Base-by-base conservation (phyloP, 495 filamentous ascomycete genomes). In the Amphirosellinia nigrospora region DNA sequence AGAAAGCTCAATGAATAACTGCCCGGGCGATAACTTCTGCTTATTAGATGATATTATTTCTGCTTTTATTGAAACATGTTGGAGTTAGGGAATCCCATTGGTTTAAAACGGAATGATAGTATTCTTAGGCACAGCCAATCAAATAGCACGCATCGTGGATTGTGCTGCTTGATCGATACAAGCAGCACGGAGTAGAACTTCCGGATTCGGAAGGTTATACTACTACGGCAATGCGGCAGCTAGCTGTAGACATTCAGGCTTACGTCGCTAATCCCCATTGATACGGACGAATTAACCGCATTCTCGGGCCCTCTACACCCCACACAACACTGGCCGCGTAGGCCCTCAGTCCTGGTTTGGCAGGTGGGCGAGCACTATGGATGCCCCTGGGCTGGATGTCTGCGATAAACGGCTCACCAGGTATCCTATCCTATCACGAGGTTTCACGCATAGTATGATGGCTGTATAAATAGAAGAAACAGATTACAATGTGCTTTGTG, bases 191-290 rank as follows among this genome's bases (percentile, higher is more conserved):
- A 61, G 32, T 43, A 41, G 11, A 38, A 43, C 30, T 60, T 21
- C 62, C 62, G 30, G 10, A 65, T 65, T 52, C 34, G 62, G 62
- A 65, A 65, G 62, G 62, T 65, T 53, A n/a, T n/a, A n/a, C 11
- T 63, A 15, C 23, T 16, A 53, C 34, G 46, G 46, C 62, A 32
- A 15, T n/a, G 19, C 39, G 23, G 45, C 61, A 64, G 39, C 61
- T 64, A 36, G 61, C 28, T 16, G 62, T 34, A 64, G 45, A 39
- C n/a, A 39, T n/a, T 36, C 11, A 46, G 32, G 19, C 19, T 48
- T 38, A 10, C 36, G 15, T 53, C 46, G 16, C 8, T 30, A 23
- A 23, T 65, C 62, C 13, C 32, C 46, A 52, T 65, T 23, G 21
- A 16, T 53, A 53, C 34, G n/a, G 62, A 53, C 62, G 30, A 45